Percentiles rank a stretch among this genome's conserved stretches.
Evolutionary conservation across 1,284 basidiomycete genomes (phyloP).

Genomic region (Sanghuangporus baumii): DNA sequence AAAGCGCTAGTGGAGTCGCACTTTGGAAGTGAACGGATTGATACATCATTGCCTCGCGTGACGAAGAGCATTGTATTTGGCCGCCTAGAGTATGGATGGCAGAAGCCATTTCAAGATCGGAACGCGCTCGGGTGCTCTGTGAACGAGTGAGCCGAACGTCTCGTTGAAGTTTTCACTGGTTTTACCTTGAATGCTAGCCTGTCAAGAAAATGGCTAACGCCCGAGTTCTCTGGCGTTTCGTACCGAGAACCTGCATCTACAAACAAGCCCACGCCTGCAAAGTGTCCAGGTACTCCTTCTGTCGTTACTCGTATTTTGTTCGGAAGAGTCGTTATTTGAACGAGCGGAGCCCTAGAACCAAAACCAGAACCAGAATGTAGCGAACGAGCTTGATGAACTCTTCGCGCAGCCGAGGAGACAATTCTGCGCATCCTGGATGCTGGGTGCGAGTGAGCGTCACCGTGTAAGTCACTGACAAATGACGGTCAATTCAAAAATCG

Average conservation of each 20-base stretch:
- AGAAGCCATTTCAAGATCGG: constrained; percentile 73
- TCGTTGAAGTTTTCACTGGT: constrained; percentile 13
- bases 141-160: not conserved
- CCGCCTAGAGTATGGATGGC: constrained; percentile 87
- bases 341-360: constrained; percentile 25
- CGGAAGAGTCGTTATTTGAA: constrained; percentile 78
- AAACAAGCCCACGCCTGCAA: constrained; percentile 91
- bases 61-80: constrained; percentile 89
- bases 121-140: constrained; percentile 56
- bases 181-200: constrained; percentile 94
- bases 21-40: constrained; percentile 93
- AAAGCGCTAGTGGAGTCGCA: constrained; percentile 77
- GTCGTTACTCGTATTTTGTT: constrained; percentile 93
- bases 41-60: constrained; percentile 96
- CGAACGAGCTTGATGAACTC: not conserved
- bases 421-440: constrained; percentile 11
- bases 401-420: constrained; percentile 8
- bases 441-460: not conserved
- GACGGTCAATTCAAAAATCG: not conserved
- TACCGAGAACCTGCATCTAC: constrained; percentile 93
- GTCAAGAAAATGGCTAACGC: constrained; percentile 90
- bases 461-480: not conserved
- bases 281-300: constrained; percentile 88
- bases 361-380: constrained; percentile 8
- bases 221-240: constrained; percentile 73